Evolutionary conservation across 2,329 filamentous ascomycete species (phyloP).

Genomic region (Fusarium sambucinum): DNA sequence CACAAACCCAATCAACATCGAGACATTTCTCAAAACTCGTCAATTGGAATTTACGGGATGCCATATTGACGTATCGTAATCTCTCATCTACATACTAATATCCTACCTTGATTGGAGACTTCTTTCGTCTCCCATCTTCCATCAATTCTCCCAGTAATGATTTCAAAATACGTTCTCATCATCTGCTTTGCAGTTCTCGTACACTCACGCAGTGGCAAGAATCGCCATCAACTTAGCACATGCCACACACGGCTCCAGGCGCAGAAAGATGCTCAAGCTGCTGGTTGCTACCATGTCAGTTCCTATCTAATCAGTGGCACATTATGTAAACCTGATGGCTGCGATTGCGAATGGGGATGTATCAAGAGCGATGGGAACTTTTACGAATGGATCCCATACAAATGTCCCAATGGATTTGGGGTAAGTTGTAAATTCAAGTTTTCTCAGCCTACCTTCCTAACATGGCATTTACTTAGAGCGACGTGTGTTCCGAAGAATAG

Average conservation of each 20-base stretch:
- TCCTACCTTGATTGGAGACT: no score
- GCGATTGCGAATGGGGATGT: conserved; percentile 8
- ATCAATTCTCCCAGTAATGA: no score
- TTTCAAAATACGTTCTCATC: background rate
- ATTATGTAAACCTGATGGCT: background rate
- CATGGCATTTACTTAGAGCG: background rate
- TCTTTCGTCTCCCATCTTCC: no score
- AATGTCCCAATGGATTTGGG: conserved; percentile 5
- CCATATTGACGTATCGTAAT: no score
- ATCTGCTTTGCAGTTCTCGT: background rate
- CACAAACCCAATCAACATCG: no score
- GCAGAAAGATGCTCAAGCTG: background rate
- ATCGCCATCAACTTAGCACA: background rate
- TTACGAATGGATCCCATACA: background rate
- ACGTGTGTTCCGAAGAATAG: background rate
- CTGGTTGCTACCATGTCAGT: background rate
- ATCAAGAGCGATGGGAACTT: conserved; percentile 7
- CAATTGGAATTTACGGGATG: no score
- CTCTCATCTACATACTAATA: no score
- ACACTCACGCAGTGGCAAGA: background rate
- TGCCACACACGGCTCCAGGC: background rate
- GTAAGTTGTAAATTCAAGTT: background rate
- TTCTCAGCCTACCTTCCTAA: background rate
- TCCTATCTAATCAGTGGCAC: background rate
- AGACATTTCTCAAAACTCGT: no score